Conservation (phyloP, 331 rosid genomes). For the Spiraea crenata region DNA sequence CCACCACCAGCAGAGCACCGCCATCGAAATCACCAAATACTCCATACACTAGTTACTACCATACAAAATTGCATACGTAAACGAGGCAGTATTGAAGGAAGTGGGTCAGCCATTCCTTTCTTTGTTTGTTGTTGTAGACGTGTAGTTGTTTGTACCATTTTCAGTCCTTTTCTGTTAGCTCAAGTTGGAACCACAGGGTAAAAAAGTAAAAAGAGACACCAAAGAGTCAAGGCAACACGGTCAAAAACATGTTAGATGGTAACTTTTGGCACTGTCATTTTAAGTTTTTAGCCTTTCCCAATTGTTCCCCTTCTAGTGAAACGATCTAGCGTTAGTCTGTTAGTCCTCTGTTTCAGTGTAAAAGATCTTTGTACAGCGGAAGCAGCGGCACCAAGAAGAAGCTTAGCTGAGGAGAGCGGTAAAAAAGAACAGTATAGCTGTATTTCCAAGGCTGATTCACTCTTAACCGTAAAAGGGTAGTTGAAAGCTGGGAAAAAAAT, state of each 20-base stretch:
- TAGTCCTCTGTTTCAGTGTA: slow-evolving; percentile 42
- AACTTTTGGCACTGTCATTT: slow-evolving; percentile 45
- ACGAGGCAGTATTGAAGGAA: slow-evolving; percentile 48
- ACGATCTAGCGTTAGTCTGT: slow-evolving; percentile 28
- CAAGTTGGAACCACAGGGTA: slow-evolving; percentile 63
- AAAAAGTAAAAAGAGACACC: slow-evolving; percentile 29
- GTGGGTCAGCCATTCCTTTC: slow-evolving; percentile 59
- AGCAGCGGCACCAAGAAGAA: slow-evolving; percentile 3
- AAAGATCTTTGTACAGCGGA: slow-evolving; percentile 55
- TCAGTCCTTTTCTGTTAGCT: slow-evolving; percentile 47
- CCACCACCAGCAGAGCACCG: slow-evolving; percentile 21
- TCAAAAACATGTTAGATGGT: slow-evolving; percentile 38
- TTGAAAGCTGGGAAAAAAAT: slow-evolving; percentile 22
- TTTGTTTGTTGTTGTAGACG: slow-evolving; percentile 26
- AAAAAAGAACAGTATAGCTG: slow-evolving; percentile 16
- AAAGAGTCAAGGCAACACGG: slow-evolving; percentile 30
- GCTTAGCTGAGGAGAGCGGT: slow-evolving; percentile 20
- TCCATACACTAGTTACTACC: slow-evolving; percentile 75
- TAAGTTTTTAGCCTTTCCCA: slow-evolving; percentile 10
- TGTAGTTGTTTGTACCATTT: slow-evolving; percentile 34
- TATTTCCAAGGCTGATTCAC: slow-evolving; percentile 41
- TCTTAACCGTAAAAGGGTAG: slow-evolving; percentile 24
- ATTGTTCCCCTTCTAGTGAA: slow-evolving; percentile 22
- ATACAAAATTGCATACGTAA: slow-evolving; percentile 82
- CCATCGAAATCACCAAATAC: slow-evolving; percentile 33